Evolutionary conservation across 768 basidiomycete species (phyloP), one percentile per base, ranked within the genome.

Genomic region (Multifurca ochricompacta): DNA sequence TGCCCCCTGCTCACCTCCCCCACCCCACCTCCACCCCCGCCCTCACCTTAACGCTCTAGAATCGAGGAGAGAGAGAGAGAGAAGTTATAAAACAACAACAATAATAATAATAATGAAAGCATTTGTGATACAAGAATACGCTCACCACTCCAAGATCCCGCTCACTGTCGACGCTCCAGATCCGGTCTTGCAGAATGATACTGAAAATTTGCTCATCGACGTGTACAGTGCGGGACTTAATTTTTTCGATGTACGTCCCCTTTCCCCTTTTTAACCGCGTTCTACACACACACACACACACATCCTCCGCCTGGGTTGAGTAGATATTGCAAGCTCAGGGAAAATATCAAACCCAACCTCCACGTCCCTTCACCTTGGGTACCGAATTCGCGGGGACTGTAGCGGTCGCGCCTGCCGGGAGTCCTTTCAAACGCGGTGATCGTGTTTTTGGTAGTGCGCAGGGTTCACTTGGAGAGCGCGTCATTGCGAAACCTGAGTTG

Each of bases 301-400:
- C 18, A 39, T 39, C 59, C 52, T 31, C 43, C 39, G n/a, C n/a
- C n/a, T n/a, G n/a, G n/a, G n/a, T n/a, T n/a, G n/a, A 34, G n/a
- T 59, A 88, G 82, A 89, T 91, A 59, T 71, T 94, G 25, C 90
- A 93, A 71, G 73, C 83, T 0, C 89, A 92, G 69, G 91, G 93
- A 42, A 92, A 87, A 73, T 87, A 96, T 66, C 92, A 95, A 65
- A 67, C 69, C 51, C 84, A 93, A 64, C 91, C 87, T 0, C 78
- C 87, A 0, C 74, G 91, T 35, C 93, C 93, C 0, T 97, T 93
- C 70, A 75, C 81, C 8, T 78, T 92, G 8, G 93, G 93, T 11
- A 73, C 79, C 37, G 88, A 97, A 67, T 88, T 97, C 63, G 80
- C 91, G 3, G 95, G 95, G 0, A 75, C 70, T 51, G 82, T 97